Conservation (phyloP, 768 basidiomycete species). For the Calocera cornea region DNA sequence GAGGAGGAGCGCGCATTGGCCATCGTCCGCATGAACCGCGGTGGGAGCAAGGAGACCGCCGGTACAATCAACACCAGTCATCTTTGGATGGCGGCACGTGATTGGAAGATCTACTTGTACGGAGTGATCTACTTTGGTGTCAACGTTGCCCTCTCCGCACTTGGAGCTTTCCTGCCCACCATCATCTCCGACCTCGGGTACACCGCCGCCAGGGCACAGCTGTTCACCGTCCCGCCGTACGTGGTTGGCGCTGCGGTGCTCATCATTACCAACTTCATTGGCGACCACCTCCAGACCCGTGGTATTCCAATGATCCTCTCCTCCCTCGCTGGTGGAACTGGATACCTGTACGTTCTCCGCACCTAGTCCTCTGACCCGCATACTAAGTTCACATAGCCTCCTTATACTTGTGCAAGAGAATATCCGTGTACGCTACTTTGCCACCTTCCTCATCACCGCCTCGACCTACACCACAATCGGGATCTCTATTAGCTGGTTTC, state of each 20-base stretch:
- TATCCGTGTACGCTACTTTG: constrained; percentile 59
- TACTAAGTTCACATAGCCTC: no score
- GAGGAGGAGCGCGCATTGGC: constrained; percentile 40
- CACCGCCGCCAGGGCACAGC: constrained; percentile 45
- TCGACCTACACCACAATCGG: constrained; percentile 70
- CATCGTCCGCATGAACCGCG: constrained; percentile 51
- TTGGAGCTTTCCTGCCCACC: constrained; percentile 71
- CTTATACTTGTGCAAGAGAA: no score
- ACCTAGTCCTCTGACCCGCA: no score
- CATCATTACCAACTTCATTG: constrained; percentile 41
- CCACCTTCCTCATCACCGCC: constrained; percentile 60
- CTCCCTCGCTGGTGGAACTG: constrained; percentile 6
- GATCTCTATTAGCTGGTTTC: constrained; percentile 64
- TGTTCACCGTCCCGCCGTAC: constrained; percentile 73
- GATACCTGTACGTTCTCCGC: constrained; percentile 41
- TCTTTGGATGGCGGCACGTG: constrained; percentile 45
- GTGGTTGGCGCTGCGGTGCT: constrained; percentile 53
- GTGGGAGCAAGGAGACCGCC: constrained; percentile 51
- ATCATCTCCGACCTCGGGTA: constrained; percentile 51
- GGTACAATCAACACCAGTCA: constrained; percentile 51
- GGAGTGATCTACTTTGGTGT: constrained; percentile 69
- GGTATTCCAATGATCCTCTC: constrained; percentile 24
- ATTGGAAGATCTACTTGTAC: constrained; percentile 61
- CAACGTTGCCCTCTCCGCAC: constrained; percentile 60
- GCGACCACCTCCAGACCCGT: constrained; percentile 54